A percentile compares a stretch with the other conserved stretches of the same genome.
These are phyloP conservation scores for Magnolia officinalis DNA, from an alignment of 164 flowering plant species.

Conservation along the genomic window DNA sequence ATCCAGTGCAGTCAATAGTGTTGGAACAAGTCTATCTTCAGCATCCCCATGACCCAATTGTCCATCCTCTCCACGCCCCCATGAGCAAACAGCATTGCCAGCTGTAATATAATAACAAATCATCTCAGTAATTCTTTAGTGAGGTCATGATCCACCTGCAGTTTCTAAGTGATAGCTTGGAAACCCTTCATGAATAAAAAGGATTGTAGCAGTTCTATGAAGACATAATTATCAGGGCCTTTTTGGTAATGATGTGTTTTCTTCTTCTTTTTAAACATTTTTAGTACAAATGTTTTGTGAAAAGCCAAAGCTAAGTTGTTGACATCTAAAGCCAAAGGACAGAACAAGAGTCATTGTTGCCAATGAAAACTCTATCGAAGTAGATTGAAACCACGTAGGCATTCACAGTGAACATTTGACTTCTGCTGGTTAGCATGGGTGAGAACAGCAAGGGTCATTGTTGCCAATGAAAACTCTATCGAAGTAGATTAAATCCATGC, in stretches of 20 bases:
- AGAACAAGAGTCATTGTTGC: too few species aligned
- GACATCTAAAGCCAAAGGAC: not conserved
- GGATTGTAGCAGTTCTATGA: not conserved
- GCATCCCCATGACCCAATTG: constrained; percentile 98
- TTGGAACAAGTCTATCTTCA: constrained; percentile 80
- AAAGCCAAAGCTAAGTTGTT: not conserved
- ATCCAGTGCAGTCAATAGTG: constrained; percentile 77
- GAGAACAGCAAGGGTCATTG: too few species aligned
- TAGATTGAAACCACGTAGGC: too few species aligned
- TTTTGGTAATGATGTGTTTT: not conserved
- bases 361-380: too few species aligned
- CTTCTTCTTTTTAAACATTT: too few species aligned
- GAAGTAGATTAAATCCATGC: too few species aligned
- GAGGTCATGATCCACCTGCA: not conserved
- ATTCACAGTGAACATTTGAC: too few species aligned
- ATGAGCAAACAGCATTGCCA: constrained; percentile 79
- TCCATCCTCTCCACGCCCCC: constrained; percentile 99
- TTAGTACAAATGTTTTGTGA: too few species aligned
- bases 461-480: too few species aligned
- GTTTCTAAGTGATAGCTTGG: not conserved
- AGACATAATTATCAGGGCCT: not conserved
- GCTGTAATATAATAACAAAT: constrained; percentile 40
- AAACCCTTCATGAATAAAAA: not conserved
- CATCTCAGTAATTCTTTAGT: not conserved
- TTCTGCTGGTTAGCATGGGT: too few species aligned